Base-by-base conservation (phyloP, 805 yeast genomes). In the Suhomyces pyralidae region DNA sequence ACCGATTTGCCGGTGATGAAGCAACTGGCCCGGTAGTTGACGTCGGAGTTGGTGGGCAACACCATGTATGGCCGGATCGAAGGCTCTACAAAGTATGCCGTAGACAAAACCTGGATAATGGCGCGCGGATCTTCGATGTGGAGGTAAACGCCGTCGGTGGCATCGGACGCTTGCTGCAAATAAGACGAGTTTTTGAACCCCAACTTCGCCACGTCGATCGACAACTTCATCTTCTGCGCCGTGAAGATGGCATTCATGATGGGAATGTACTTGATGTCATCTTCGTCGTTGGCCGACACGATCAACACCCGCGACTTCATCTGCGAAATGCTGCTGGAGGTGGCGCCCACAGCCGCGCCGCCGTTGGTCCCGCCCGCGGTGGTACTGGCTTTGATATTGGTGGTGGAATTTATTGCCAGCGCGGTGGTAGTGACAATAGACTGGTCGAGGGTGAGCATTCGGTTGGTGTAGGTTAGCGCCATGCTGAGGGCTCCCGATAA, bases 231-330 rank as follows among this genome's bases (percentile, higher is more conserved):
- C 68, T 92, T 93, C 60, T 94, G 97, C 0, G 98, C 97, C 0
- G 97, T 93, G 71, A 94, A 94, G 28, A 94, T 93, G 54, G 94
- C 81, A 68, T 94, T 94, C 98, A 94, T 94, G 44, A 90, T 85
- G 4, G 97, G 88, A 44, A 93, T 89, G 67, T 94, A 96, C 53
- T 89, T 90, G 49, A 90, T 75, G 5, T 90, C 83, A 40, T 62
- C 63, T 60, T 90, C 91, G 56, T 84, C 90, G 57, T 86, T 83
- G 24, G 90, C 78, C 0, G 97, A 84, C 48, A 86, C 84, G 53
- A 88, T 67, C 44, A 78, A 62, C 6, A 75, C 66, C 40, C 80
- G 65, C 7, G 77, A 62, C 54, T 62, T 67, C 66, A 70, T 68
- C 20, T 78, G 61, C 4, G 69, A 62, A 14, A 64, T 52, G 22